Percentiles rank a stretch among this genome's conserved stretches.
phyloP scores from a whole-genome alignment of 768 basidiomycete species.

The Pleurotus pulmonarius region DNA sequence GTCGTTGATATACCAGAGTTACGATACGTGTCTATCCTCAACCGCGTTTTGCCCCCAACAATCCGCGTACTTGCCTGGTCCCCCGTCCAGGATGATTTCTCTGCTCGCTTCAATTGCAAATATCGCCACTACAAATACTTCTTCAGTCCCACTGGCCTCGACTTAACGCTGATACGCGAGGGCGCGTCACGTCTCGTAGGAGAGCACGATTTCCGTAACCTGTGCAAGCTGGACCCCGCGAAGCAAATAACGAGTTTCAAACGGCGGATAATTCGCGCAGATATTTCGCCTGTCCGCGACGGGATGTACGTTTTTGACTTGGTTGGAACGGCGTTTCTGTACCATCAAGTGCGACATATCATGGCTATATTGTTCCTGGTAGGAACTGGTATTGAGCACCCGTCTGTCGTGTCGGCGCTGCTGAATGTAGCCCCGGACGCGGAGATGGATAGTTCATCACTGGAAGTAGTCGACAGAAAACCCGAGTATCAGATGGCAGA shows the following conservation, averaged over 20 bases:
- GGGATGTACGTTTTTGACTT: conserved; percentile 76
- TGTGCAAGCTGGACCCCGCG: conserved; percentile 88
- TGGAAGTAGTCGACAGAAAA: conserved; percentile 60
- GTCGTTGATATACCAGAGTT: conserved; percentile 44
- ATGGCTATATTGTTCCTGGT: conserved; percentile 89
- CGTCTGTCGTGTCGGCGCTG: conserved; percentile 65
- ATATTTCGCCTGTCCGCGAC: conserved; percentile 45
- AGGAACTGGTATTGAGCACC: conserved; percentile 74
- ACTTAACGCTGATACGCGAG: conserved; percentile 70
- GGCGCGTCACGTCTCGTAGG: conserved; percentile 74
- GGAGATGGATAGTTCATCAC: conserved; percentile 27
- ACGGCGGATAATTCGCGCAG: conserved; percentile 64
- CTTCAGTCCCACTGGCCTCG: conserved; percentile 67
- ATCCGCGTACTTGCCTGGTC: conserved; percentile 95
- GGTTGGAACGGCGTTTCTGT: conserved; percentile 84
- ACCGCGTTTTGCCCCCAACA: conserved; percentile 82
- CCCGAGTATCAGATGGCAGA: conserved; percentile 95
- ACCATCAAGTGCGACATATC: conserved; percentile 95
- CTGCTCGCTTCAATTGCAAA: conserved; percentile 83
- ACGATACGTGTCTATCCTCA: conserved; percentile 77
- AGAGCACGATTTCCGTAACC: conserved; percentile 92
- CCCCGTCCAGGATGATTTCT: conserved; percentile 74
- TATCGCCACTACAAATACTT: conserved; percentile 98
- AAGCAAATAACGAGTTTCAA: conserved; percentile 86
- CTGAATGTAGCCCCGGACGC: conserved; percentile 54